Evolutionary conservation across 352 stramenopile species (phyloP), one percentile per base, ranked within the genome.

Genomic region (Phytophthora pisi): DNA sequence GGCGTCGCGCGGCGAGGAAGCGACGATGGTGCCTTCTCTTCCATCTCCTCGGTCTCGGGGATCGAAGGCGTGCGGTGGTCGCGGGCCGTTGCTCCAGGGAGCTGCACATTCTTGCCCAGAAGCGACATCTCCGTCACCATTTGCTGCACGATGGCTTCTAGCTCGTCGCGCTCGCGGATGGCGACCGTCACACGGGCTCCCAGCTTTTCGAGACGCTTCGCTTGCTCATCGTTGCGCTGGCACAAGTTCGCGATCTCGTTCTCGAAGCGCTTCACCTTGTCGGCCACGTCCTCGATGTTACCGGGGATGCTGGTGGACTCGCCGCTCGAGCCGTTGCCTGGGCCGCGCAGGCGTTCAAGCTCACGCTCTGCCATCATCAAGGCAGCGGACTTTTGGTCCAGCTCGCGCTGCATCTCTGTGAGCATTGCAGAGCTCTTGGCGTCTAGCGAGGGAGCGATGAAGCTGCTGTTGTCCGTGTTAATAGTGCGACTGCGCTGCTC

Each of bases 401-500:
- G 36, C 24, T 89, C 70, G 4, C 78, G 77, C 40, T 87, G 79
- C 38, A 91, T 75, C 11, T 89, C 77, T 0, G 66, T 72, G 16
- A 91, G 61, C 63, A 81, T 75, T 6, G 73, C 62, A 1, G 62
- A 69, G 30, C 68, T 75, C 53, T 79, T 78, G 8, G 64, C 64
- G 9, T 79, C 74, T 4, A 80, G 61, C 28, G 76, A 74, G 0
- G 68, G 71, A 11, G 64, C 34, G 9, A 61, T 70, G 46, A 79
- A 84, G 57, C 61, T 81, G 46, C 57, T 81, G 54, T 71, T 85
- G 63, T 81, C 83, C 9, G 74, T 86, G 45, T 65, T 72, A 68
- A 89, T 87, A 9, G 72, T 83, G 30, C 86, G 82, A 63, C 72
- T 88, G 20, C 86, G 84, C 36, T 94, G 82, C 55, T 94, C 86